Evolutionary conservation across 352 stramenopile species (phyloP), one percentile per base, ranked within the genome.

Genomic region (Phytophthora quininea): DNA sequence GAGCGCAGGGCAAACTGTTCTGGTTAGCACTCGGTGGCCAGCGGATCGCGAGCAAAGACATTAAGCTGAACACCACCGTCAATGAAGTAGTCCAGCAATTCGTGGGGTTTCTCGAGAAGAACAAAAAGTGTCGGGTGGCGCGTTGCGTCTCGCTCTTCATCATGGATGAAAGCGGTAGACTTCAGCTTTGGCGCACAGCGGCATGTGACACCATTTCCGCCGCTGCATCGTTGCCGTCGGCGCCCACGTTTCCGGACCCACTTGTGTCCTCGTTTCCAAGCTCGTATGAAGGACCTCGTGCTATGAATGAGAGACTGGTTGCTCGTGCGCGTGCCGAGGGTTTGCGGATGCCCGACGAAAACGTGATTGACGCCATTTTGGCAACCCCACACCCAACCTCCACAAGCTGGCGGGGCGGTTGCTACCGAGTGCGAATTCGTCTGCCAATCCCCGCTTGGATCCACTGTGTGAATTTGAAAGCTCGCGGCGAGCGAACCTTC

Each of bases 301-400:
- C 80, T 4, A 75, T 92, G 43, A 85, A 83, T 45, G 76, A 93
- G 64, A 69, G 86, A 38, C 62, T 95, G 3, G 60, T 95, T 2
- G 72, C 75, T 38, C 69, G 86, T 14, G 84, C 86, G 2, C 82
- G 82, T 57, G 74, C 76, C 12, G 82, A 92, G 47, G 79, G 70
- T 1, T 61, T 67, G 12, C 79, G 71, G 19, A 70, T 72, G 14
- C 83, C 84, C 0, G 82, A 95, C 30, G 83, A 92, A n/a, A 67
- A 76, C 3, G 51, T 90, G 10, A 77, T 95, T 33, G 76, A 93
- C 11, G 81, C 84, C n/a, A 95, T 95, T 49, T 62, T 95, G 59
- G 65, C 81, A 27, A 77, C 83, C 15, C 79, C 82, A 11, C 86
- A 77, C 12, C 76, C 73, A 6, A 24, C 0, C 63, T 69, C 14